phyloP scores from a whole-genome alignment of 768 basidiomycete species.

The Holtermanniella nyarrowii region DNA sequence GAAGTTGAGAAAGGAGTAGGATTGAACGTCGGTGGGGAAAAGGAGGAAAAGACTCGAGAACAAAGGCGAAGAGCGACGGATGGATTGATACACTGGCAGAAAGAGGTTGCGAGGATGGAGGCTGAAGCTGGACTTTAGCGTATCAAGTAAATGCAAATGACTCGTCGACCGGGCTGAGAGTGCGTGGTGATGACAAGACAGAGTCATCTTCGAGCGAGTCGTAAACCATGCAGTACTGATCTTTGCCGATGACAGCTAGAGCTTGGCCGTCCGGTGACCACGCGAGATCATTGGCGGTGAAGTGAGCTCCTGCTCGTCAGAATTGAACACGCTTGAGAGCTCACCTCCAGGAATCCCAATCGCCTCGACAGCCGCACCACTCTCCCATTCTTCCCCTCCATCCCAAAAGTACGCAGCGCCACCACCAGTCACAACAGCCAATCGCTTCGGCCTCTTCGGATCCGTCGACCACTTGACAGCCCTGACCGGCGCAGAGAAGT shows the following conservation, averaged over 20 bases:
- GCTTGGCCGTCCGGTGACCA: conserved; percentile 87
- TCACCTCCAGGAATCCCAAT: conserved; percentile 76
- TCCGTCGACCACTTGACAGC: conserved; percentile 73
- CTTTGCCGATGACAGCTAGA: conserved; percentile 61
- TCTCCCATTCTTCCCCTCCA: conserved; percentile 31
- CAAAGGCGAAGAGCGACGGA: conserved; percentile 27
- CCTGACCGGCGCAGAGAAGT: conserved; percentile 56
- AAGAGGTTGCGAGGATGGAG: conserved; percentile 24
- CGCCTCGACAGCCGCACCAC: conserved; percentile 60
- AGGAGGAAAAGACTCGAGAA: conserved; percentile 31
- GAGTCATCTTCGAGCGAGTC: conserved; percentile 8
- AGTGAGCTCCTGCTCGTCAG: conserved; percentile 49
- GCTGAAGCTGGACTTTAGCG: conserved; percentile 2
- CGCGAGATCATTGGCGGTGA: conserved; percentile 56
- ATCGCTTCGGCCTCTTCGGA: conserved; percentile 2
- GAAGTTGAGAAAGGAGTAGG: conserved; percentile 1
- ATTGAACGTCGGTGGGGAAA: conserved; percentile 18
- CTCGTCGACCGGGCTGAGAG: too few relatives aligned
- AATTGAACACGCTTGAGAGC: conserved; percentile 34
- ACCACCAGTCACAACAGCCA: conserved; percentile 8
- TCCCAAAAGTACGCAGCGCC: conserved; percentile 35
- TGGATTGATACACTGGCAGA: conserved; percentile 34
- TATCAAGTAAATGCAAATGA: too few relatives aligned
- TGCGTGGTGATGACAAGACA: too few relatives aligned
- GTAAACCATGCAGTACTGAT: conserved; percentile 56